Base-by-base conservation (phyloP, 169 alveolate genomes). In the Ichthyophthirius multifiliis region DNA sequence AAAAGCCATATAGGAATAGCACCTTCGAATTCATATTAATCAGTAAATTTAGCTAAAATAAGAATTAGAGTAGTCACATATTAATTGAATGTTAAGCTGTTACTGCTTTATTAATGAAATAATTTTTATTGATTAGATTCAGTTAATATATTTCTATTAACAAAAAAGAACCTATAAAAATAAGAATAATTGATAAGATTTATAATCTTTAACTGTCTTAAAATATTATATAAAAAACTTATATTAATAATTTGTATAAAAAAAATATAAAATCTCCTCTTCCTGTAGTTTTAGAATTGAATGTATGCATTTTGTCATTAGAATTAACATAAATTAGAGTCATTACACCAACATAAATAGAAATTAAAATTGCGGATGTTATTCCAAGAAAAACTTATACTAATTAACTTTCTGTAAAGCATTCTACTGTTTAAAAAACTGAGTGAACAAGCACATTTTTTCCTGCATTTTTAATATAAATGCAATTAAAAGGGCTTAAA, bases 181-280 rank as follows among this genome's bases (percentile, higher is more conserved):
- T 63, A 15, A 79, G 45, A 18, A 79, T 65, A 13, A 79, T 46
- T 18, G 46, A 34, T 5, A 79, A 34, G 44, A 79, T 18, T 65
- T 75, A 32, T 30, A 18, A 67, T 15, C 35, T 16, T 31, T 32
- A 4, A 0, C 23, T 75, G 64, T 45, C 30, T 35, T 65, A 45
- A 9, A 65, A 30, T 27, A n/a, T n/a, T n/a, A 67, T 67, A 35
- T 27, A 64, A 65, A 74, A 65, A 9, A 46, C 9, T 1, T 43
- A 74, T 12, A 31, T 12, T 5, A 79, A 34, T 35, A 67, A 43
- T 34, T 65, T 79, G 23, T 34, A 55, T 13, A 79, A 13, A 18
- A 79, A 20, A 37, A 65, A 79, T 10, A 46, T 30, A 35, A 79
- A 46, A 37, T 79, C 85, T 65, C 64, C 79, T 39, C 85, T 79